phyloP scores from a whole-genome alignment of 2,329 filamentous ascomycete genomes.

The Phialophora chinensis region DNA sequence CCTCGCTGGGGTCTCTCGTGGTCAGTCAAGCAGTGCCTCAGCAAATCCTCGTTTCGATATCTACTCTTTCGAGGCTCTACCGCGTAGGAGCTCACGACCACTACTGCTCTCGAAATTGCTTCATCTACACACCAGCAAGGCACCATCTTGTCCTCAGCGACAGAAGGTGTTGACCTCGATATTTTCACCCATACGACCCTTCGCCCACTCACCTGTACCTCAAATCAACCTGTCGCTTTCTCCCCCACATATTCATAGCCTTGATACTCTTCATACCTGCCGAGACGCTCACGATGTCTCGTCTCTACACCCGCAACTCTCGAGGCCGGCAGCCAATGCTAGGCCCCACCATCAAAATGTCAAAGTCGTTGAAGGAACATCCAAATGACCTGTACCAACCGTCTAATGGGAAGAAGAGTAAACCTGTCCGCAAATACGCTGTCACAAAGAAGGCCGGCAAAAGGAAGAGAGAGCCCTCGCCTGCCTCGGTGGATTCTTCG shows the following conservation, averaged over 20 bases:
- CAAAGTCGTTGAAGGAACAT: constrained; percentile 27
- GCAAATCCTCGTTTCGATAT: constrained; percentile 49
- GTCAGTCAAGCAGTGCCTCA: constrained; percentile 31
- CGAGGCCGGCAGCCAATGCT: constrained; percentile 36
- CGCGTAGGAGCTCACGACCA: constrained; percentile 43
- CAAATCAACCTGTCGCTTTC: constrained; percentile 19
- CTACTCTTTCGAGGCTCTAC: constrained; percentile 55
- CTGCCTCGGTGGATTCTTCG: constrained; percentile 23
- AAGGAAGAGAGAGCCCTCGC: constrained; percentile 27
- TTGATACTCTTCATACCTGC: not conserved
- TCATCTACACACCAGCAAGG: constrained; percentile 49
- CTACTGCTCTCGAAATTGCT: constrained; percentile 66
- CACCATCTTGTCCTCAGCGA: constrained; percentile 36
- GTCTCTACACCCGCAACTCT: constrained; percentile 32
- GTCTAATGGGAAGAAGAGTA: constrained; percentile 26
- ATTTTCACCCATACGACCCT: constrained; percentile 27
- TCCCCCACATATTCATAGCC: not conserved
- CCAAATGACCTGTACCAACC: constrained; percentile 30
- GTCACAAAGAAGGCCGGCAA: constrained; percentile 25
- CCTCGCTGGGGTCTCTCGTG: constrained; percentile 30
- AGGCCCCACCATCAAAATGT: constrained; percentile 25
- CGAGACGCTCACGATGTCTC: constrained; percentile 28
- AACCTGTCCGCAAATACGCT: constrained; percentile 16
- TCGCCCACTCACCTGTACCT: constrained; percentile 23
- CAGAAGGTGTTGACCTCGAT: constrained; percentile 38